These are phyloP conservation scores for Cryptococcus sp. DNA, from an alignment of 1,284 basidiomycete species.

Conservation along the genomic window DNA sequence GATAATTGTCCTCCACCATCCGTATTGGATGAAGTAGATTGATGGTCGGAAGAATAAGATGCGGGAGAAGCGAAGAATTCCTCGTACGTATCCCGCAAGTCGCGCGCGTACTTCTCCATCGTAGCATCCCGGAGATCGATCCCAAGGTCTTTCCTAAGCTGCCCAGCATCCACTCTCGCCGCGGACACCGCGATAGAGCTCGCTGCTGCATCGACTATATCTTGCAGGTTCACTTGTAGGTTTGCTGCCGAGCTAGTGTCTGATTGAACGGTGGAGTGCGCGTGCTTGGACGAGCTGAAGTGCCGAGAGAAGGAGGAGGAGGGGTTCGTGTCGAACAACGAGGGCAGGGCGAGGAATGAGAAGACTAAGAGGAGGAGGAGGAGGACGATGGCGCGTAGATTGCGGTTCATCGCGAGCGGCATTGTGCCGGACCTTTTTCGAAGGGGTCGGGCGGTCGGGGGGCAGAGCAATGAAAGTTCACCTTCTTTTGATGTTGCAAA, in stretches of 20 bases:
- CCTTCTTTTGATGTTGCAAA: too few relatives aligned
- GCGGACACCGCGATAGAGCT: neutral
- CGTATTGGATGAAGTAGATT: neutral
- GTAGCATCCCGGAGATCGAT: conserved; percentile 8
- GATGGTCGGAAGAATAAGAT: neutral
- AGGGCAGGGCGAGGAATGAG: neutral
- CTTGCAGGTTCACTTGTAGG: neutral
- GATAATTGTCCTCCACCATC: neutral
- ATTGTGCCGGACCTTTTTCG: neutral
- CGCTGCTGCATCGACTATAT: neutral
- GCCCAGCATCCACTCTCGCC: neutral
- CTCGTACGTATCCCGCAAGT: conserved; percentile 6
- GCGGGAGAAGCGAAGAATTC: conserved; percentile 18
- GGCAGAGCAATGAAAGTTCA: too few relatives aligned
- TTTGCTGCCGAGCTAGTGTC: neutral
- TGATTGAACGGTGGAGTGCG: neutral
- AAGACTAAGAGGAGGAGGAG: neutral
- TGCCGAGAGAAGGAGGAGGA: neutral
- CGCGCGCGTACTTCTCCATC: conserved; percentile 5
- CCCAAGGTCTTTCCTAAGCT: conserved; percentile 7
- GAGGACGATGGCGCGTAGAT: neutral
- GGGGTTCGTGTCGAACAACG: neutral
- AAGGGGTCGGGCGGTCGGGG: too few relatives aligned
- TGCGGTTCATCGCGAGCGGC: neutral
- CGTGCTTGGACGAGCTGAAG: neutral